A percentile compares a stretch with the other conserved stretches of the same genome.
Evolutionary conservation across 116 monocot genomes (phyloP).

Genomic region (Iris pallida): DNA sequence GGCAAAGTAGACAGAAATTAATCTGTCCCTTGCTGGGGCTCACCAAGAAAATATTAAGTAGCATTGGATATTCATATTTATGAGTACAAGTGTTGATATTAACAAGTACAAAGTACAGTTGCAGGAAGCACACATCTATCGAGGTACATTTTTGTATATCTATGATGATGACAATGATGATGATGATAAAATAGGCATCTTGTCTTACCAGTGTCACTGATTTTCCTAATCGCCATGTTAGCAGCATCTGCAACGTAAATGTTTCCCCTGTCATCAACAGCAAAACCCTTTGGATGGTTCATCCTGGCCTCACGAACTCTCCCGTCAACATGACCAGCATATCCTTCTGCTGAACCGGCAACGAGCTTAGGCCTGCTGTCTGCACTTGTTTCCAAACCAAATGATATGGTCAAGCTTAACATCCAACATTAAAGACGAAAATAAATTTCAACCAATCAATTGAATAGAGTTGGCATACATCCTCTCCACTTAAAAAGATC

Average conservation of each 20-base stretch:
- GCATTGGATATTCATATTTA: too few relatives aligned
- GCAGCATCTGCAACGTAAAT: slow-evolving; percentile 60
- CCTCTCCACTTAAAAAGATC: too few relatives aligned
- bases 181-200: background rate
- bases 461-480: too few relatives aligned
- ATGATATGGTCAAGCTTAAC: too few relatives aligned
- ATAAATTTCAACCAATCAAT: too few relatives aligned
- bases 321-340: slow-evolving; percentile 67
- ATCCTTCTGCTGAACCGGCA: slow-evolving; percentile 61
- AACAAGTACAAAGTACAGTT: too few relatives aligned
- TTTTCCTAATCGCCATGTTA: slow-evolving; percentile 72
- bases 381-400: slow-evolving; percentile 17
- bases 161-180: background rate
- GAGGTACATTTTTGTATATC: background rate
- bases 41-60: too few relatives aligned
- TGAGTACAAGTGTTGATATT: too few relatives aligned
- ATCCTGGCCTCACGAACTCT: slow-evolving; percentile 50
- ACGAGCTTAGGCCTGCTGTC: slow-evolving; percentile 73
- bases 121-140: too few relatives aligned
- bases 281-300: slow-evolving; percentile 69
- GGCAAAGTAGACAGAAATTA: too few relatives aligned
- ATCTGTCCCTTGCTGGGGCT: too few relatives aligned
- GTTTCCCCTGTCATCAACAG: slow-evolving; percentile 60
- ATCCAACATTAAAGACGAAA: too few relatives aligned
- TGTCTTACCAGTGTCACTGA: slow-evolving; percentile 51